These are phyloP conservation scores for Quercus lobata DNA, from an alignment of 331 rosid genomes.

Conservation along the genomic window DNA sequence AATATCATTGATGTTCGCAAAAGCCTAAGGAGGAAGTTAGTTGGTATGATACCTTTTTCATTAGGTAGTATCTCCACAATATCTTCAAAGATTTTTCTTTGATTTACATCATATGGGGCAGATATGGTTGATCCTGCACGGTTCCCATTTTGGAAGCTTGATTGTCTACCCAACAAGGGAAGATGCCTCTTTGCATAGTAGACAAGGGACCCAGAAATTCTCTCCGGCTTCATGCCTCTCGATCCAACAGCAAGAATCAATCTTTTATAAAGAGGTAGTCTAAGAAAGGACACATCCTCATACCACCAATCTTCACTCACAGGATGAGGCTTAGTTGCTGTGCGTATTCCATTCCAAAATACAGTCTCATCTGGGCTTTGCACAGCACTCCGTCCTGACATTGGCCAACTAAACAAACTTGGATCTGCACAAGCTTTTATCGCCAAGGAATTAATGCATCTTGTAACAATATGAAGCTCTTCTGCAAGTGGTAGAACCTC, in stretches of 20 bases:
- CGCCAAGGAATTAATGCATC: conserved; percentile 75
- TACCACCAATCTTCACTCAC: conserved; percentile 87
- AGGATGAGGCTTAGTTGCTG: conserved; percentile 26
- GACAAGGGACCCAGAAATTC: conserved; percentile 62
- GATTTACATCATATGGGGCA: conserved; percentile 49
- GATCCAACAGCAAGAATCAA: conserved; percentile 51
- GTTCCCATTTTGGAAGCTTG: conserved; percentile 40
- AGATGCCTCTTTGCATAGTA: conserved; percentile 65
- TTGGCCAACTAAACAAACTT: conserved; percentile 51
- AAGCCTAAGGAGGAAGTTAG: conserved; percentile 60
- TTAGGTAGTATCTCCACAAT: conserved; percentile 61
- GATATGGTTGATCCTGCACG: conserved; percentile 28
- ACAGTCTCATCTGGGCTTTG: conserved; percentile 42
- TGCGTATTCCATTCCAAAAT: conserved; percentile 69
- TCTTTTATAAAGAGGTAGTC: conserved; percentile 56
- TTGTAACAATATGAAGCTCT: conserved; percentile 70
- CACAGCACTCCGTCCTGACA: conserved; percentile 24
- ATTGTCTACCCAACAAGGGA: conserved; percentile 62
- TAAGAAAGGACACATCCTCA: conserved; percentile 58
- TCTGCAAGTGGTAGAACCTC: conserved; percentile 60
- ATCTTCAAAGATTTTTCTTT: conserved; percentile 72
- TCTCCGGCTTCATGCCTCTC: conserved; percentile 59
- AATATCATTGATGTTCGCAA: conserved; percentile 66
- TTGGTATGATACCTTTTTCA: conserved; percentile 55
- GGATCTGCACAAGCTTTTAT: conserved; percentile 72